Evolutionary conservation across 176 grass and related monocot genomes (phyloP).

Genomic region (Juncus effusus): DNA sequence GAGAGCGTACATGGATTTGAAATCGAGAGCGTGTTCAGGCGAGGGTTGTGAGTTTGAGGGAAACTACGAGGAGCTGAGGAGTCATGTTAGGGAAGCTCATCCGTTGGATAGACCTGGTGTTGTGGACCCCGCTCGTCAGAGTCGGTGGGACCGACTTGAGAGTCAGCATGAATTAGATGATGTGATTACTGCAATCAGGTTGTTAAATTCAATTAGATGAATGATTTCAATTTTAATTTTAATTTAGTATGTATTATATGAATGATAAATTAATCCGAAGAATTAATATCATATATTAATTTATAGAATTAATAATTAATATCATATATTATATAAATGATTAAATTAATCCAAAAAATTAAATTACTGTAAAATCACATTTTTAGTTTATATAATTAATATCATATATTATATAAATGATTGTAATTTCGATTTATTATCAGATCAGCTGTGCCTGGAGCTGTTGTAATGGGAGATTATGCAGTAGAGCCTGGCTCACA

Average conservation of each 20-base stretch:
- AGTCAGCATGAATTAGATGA: constrained; percentile 70
- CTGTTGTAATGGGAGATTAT: constrained; percentile 71
- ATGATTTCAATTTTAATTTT: too few relatives aligned
- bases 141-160: constrained; percentile 60
- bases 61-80: constrained; percentile 60
- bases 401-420: background rate
- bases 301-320: too few relatives aligned
- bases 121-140: constrained; percentile 57
- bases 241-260: too few relatives aligned
- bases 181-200: constrained; percentile 68
- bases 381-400: background rate
- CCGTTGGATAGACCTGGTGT: constrained; percentile 59
- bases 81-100: constrained; percentile 62
- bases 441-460: constrained; percentile 59
- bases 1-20: constrained; percentile 63
- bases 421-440: background rate
- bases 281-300: too few relatives aligned
- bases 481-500: constrained; percentile 39
- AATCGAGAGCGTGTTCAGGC: constrained; percentile 51
- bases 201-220: background rate
- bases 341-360: too few relatives aligned
- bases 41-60: constrained; percentile 65
- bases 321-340: too few relatives aligned
- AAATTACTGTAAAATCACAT: too few relatives aligned
- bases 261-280: too few relatives aligned